These are phyloP conservation scores for Leishmania arabica DNA, from an alignment of 208 protist genomes.

Conservation along the genomic window DNA sequence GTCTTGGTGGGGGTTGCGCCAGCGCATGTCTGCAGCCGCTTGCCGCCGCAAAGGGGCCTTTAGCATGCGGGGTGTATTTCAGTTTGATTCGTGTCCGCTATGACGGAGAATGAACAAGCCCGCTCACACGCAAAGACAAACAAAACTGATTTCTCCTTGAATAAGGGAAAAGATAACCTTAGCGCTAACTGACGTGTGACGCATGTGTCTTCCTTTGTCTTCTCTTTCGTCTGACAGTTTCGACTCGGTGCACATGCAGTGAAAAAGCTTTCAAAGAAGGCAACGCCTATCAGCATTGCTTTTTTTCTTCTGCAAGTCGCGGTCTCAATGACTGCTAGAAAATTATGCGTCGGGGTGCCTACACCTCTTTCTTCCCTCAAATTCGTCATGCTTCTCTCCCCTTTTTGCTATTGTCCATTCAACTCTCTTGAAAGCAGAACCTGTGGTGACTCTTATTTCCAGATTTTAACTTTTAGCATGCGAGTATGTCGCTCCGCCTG, in stretches of 20 bases:
- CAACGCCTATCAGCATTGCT: not conserved
- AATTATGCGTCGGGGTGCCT: not conserved
- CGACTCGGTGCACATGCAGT: not conserved
- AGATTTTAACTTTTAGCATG: not conserved
- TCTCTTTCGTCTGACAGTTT: not conserved
- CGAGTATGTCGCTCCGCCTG: constrained; percentile 43
- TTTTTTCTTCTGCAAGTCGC: not conserved
- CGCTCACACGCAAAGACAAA: not conserved
- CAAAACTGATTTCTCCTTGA: not conserved
- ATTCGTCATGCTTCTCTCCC: not conserved
- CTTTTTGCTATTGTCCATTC: not conserved
- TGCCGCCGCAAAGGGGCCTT: not conserved
- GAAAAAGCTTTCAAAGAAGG: not conserved
- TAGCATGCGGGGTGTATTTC: not conserved
- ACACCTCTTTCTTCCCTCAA: no score
- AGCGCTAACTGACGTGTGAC: not conserved
- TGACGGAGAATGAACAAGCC: not conserved
- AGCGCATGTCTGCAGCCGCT: not conserved
- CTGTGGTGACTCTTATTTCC: not conserved
- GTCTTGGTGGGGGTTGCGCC: not conserved
- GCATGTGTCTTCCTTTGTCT: not conserved
- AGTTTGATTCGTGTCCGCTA: not conserved
- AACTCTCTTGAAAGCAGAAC: not conserved
- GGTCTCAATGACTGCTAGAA: not conserved
- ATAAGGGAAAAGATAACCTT: not conserved